Conservation (phyloP, 148 eudicot species). For the Spergularia bocconei region DNA sequence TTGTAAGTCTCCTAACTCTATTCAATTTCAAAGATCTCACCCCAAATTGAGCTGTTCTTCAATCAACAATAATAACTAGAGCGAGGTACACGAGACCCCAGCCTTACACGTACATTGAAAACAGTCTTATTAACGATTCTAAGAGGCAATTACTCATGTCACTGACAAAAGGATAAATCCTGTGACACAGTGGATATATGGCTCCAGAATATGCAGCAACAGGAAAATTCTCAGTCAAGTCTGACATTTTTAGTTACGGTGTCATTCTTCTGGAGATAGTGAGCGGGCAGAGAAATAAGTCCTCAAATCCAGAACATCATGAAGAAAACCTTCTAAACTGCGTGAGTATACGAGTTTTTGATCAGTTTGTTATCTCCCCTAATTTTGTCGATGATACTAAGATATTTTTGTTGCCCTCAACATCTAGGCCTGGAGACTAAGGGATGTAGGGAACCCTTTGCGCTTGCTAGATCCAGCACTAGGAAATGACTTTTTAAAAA, state of each 20-base stretch:
- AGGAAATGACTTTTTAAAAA: slow-evolving; percentile 3
- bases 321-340: slow-evolving; percentile 20
- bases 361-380: neutral
- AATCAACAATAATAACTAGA: no score
- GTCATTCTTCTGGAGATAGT: slow-evolving; percentile 66
- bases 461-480: slow-evolving; percentile 22
- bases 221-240: slow-evolving; percentile 74
- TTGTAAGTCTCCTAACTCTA: slow-evolving; percentile 16
- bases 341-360: neutral
- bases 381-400: neutral
- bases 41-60: neutral
- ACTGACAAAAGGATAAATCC: neutral
- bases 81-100: no score
- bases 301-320: neutral
- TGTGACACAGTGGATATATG: slow-evolving; percentile 64
- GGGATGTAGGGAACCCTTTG: slow-evolving; percentile 16
- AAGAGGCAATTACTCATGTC: neutral
- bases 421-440: slow-evolving; percentile 28
- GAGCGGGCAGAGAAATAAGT: slow-evolving; percentile 29
- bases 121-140: neutral
- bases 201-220: slow-evolving; percentile 71
- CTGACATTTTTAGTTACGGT: slow-evolving; percentile 72
- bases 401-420: neutral
- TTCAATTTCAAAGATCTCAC: neutral
- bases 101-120: no score